Evolutionary conservation across 1,139 yeast genomes (phyloP).

Genomic region (Saccharomycopsis hybrid): DNA sequence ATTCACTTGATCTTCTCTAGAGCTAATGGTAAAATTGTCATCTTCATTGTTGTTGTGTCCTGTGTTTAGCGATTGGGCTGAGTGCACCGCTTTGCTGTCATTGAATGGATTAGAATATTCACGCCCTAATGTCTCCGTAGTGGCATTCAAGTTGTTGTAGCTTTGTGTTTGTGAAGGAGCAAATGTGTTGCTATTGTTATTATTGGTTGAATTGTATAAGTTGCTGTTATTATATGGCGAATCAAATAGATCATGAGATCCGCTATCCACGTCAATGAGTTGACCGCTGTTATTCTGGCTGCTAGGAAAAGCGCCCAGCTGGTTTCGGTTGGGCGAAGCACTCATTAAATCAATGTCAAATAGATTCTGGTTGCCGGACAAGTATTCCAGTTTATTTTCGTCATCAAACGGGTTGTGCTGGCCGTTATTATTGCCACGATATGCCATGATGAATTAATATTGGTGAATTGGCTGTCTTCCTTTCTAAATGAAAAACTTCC

Average conservation of each 20-base stretch:
- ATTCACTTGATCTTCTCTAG: conserved; percentile 15
- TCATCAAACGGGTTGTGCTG: not conserved
- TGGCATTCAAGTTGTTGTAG: not conserved
- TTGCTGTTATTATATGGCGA: not conserved
- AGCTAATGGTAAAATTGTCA: not conserved
- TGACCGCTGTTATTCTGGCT: not conserved
- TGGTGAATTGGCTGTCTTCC: too few species aligned
- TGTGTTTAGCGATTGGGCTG: not conserved
- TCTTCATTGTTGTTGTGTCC: not conserved
- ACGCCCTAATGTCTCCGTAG: conserved; percentile 5
- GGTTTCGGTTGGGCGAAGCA: conserved; percentile 12
- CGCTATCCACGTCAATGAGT: conserved; percentile 14
- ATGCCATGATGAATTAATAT: too few species aligned
- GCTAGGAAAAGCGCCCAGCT: not conserved
- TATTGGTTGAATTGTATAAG: not conserved
- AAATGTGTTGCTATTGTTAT: not conserved
- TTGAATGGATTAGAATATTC: conserved; percentile 15
- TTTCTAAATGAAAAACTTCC: too few species aligned
- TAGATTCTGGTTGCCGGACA: not conserved
- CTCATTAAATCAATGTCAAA: conserved; percentile 20
- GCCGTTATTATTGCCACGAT: not conserved
- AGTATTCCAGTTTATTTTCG: not conserved
- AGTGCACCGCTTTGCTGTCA: conserved; percentile 2
- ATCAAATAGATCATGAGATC: not conserved
- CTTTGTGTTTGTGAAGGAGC: not conserved